Conservation (phyloP, 768 basidiomycete species). For the Mrakia gelida region DNA sequence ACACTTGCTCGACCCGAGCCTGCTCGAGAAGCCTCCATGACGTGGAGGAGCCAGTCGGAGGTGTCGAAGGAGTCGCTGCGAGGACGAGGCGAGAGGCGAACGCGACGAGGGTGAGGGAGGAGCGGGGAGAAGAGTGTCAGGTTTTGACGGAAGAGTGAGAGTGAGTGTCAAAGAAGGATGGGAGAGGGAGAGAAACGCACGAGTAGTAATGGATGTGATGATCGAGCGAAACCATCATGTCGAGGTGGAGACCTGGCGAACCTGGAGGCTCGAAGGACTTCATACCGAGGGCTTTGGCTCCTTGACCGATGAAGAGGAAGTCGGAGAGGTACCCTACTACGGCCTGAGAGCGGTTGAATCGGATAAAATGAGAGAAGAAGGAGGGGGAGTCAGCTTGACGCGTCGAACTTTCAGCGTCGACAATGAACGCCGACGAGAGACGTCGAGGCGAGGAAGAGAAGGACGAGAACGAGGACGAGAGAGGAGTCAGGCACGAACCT, state of each 20-base stretch:
- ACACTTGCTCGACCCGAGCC: slow-evolving; percentile 42
- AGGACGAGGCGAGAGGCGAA: not conserved
- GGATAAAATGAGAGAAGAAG: no score
- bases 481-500: not conserved
- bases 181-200: slow-evolving; percentile 9
- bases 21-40: slow-evolving; percentile 41
- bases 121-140: not conserved
- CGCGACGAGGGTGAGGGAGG: not conserved
- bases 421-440: no score
- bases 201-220: slow-evolving; percentile 44
- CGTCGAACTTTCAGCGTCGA: no score
- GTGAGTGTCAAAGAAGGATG: no score
- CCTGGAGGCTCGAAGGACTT: slow-evolving; percentile 28
- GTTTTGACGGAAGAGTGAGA: not conserved
- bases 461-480: not conserved
- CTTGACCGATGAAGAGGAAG: slow-evolving; percentile 45
- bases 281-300: slow-evolving; percentile 40
- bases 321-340: slow-evolving; percentile 45
- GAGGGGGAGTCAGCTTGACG: no score
- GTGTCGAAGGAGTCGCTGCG: slow-evolving; percentile 35
- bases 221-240: slow-evolving; percentile 44
- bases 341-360: not conserved
- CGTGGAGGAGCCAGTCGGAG: slow-evolving; percentile 41
- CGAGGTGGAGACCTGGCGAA: slow-evolving; percentile 36
- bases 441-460: not conserved